Evolutionary conservation across 352 stramenopile genomes (phyloP), one percentile per base, ranked within the genome.

Genomic region (Phytophthora citricola): DNA sequence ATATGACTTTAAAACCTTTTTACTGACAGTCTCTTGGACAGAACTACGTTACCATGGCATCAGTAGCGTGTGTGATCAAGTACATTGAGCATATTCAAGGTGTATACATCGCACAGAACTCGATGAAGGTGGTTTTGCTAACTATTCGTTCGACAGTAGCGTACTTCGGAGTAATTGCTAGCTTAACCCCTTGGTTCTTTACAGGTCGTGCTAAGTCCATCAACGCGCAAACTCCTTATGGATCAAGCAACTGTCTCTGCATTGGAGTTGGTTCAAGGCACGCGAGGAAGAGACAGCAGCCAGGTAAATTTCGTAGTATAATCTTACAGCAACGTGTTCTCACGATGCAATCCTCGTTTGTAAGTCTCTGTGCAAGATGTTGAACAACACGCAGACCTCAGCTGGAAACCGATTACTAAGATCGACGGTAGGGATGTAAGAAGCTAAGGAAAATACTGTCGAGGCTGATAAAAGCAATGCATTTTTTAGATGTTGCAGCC

Each of bases 61-160:
- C 89, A 2, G 79, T 94, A 4, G 81, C 87, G 1, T 93, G 87
- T 56, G 61, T 93, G 49, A 88, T 95, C 78, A 84, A 91, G 63
- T 96, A 96, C 69, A 73, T 95, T 31, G 89, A 96, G 63, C 92
- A 86, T 49, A 92, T 93, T 34, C 88, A 96, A 76, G 88, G 88
- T 9, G 81, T 96, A 5, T 90, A 88, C 58, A 87, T 96, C n/a
- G 89, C 85, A 10, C 71, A 86, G 40, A 92, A 87, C 29, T 92
- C 87, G 4, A 85, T 95, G 53, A 92, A 92, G 83, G 85, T 90
- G n/a, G 43, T 38, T 14, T 47, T 4, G 2, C 15, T 6, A 31
- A 29, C 40, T 46, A 27, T 10, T 5, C 9, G 40, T 26, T 14
- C 20, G n/a, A 26, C 17, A 46, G n/a, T 46, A 8, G 17, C 10